A percentile compares a stretch with the other conserved stretches of the same genome.
phyloP scores from a whole-genome alignment of 2,329 filamentous ascomycete species.

The Alternaria conjuncta region DNA sequence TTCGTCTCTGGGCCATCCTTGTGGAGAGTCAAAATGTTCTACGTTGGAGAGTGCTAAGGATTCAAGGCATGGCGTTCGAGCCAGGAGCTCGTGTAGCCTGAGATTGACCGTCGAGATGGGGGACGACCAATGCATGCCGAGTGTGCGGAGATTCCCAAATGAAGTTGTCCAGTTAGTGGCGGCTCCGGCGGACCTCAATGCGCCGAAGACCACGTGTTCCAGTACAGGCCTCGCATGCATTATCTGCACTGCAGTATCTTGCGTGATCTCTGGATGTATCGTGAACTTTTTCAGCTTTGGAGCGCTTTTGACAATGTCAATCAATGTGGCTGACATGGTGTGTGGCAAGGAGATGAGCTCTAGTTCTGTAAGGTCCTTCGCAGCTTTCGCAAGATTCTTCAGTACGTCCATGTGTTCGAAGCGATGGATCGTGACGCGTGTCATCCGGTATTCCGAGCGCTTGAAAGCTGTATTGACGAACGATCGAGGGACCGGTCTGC shows the following conservation, averaged over 20 bases:
- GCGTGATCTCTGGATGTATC: constrained; percentile 32
- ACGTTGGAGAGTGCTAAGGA: constrained; percentile 19
- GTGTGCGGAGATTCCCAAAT: constrained; percentile 31
- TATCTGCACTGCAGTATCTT: constrained; percentile 38
- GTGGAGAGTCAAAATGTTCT: not conserved
- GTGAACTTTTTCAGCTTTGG: constrained; percentile 34
- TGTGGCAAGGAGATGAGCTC: constrained; percentile 38
- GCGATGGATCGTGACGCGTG: constrained; percentile 39
- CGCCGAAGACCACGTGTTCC: constrained; percentile 30
- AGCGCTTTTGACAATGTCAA: constrained; percentile 37
- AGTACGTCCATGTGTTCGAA: constrained; percentile 51
- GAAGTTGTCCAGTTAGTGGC: constrained; percentile 31
- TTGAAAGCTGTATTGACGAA: constrained; percentile 55
- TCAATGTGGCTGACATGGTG: constrained; percentile 32
- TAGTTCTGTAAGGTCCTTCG: constrained; percentile 43
- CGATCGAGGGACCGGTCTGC: constrained; percentile 48
- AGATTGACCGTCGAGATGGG: not conserved
- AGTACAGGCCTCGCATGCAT: constrained; percentile 32
- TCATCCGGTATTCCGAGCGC: constrained; percentile 47
- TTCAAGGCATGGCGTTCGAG: constrained; percentile 22
- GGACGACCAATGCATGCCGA: constrained; percentile 19
- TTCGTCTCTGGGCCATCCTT: constrained; percentile 1
- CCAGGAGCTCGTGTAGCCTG: constrained; percentile 6
- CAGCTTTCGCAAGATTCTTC: constrained; percentile 48
- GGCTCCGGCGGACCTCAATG: not conserved